Evolutionary conservation across 805 yeast genomes (phyloP).

Genomic region (Novakomyces olei): DNA sequence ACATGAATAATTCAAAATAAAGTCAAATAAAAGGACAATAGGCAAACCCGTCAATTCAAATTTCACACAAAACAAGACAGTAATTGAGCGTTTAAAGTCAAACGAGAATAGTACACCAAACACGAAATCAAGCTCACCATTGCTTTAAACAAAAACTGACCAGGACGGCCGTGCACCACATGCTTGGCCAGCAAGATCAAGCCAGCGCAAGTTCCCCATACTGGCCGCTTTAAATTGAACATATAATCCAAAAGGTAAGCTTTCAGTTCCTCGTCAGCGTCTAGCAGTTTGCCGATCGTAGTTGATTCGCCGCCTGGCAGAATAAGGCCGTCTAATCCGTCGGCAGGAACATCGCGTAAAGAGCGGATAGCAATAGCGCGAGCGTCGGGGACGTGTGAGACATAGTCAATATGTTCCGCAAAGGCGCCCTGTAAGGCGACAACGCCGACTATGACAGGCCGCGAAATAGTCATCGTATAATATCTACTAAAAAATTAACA

Average conservation of each 20-base stretch:
- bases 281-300: slow-evolving; percentile 1
- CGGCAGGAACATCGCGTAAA: slow-evolving; percentile 27
- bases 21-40: no score
- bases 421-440: slow-evolving; percentile 66
- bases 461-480: no score
- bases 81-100: no score
- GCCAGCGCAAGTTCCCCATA: slow-evolving; percentile 83
- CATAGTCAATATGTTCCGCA: slow-evolving; percentile 36
- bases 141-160: slow-evolving; percentile 40
- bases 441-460: slow-evolving; percentile 23
- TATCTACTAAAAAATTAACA: no score
- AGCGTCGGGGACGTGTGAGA: slow-evolving; percentile 14
- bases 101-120: no score
- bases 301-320: slow-evolving; percentile 34
- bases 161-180: slow-evolving; percentile 26
- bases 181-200: slow-evolving; percentile 41
- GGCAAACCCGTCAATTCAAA: no score
- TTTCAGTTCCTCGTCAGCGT: not conserved
- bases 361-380: slow-evolving; percentile 26
- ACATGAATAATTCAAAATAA: no score
- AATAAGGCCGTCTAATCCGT: slow-evolving; percentile 33
- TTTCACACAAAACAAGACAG: no score
- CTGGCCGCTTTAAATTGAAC: slow-evolving; percentile 45
- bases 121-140: no score
- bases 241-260: slow-evolving; percentile 17